Base-by-base conservation (phyloP, 495 filamentous ascomycete genomes). In the Penicillium bialowiezense region DNA sequence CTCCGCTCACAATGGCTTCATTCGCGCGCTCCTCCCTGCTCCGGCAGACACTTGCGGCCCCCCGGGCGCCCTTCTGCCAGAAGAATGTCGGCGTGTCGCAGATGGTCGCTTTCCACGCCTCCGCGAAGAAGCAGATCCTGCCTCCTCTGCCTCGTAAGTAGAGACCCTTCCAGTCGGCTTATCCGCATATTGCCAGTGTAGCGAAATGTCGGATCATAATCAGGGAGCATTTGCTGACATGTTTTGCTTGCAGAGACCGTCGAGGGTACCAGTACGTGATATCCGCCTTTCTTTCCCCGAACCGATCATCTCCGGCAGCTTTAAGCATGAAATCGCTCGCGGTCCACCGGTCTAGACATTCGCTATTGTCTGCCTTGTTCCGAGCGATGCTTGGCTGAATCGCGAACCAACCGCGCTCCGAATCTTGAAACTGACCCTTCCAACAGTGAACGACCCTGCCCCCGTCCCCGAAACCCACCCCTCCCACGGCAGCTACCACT, bases 401-500 rank as follows among this genome's bases (percentile, higher is more conserved):
- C 14, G 28, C 26, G 12, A 39, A 23, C n/a, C n/a, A 12, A 24
- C 28, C 3, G 29, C 6, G 28, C 8, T 14, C 5, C 31, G 5
- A 5, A 19, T 34, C 20, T 48, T 5, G 24, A 19, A 48, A 43
- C 21, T 51, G 48, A 52, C 42, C 5, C 10, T 34, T 33, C 24
- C 29, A 19, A 60, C 39, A 95, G 88, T 87, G 57, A 98, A 98
- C 73, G 93, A 97, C 66, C 77, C 93, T 44, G 86, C 80, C 37
- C 82, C 80, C 20, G 64, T 97, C n/a, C 90, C 89, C 20, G 55
- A 76, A 8, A 56, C 87, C 32, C 82, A 79, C 44, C 83, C 91
- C 13, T 74, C 80, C 17, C 85, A 97, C 69, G 95, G 93, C 44
- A 92, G 88, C 69, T 97, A 97, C 78, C 93, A 98, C 78, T 98